Conservation (phyloP, 164 flowering plant species). For the Aristolochia fimbriata region DNA sequence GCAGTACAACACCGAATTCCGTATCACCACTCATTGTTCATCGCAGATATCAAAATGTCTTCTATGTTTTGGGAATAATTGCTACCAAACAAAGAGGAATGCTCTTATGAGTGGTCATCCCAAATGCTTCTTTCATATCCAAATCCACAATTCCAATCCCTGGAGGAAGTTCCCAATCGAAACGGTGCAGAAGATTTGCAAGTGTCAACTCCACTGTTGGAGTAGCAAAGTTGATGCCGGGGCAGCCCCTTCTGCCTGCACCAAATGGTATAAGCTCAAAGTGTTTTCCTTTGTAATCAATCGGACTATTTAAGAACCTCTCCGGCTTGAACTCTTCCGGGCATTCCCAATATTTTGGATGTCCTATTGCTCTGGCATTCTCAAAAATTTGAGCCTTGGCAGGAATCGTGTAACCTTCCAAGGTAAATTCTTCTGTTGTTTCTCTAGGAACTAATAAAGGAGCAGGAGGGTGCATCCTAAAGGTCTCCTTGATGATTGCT, state of each 20-base stretch:
- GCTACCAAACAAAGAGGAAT: conserved; percentile 5
- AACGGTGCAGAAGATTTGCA: conserved; percentile 5
- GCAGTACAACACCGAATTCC: no score
- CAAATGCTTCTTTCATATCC: no score
- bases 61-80: no score
- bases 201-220: conserved; percentile 1
- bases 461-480: background rate
- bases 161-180: no score
- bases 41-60: no score
- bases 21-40: no score
- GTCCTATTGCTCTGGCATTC: background rate
- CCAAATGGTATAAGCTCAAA: conserved; percentile 3
- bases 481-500: background rate
- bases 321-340: conserved; percentile 7
- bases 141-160: no score
- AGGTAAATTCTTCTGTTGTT: background rate
- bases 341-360: background rate
- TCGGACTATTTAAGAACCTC: background rate
- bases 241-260: no score
- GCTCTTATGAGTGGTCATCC: no score
- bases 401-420: conserved; percentile 1
- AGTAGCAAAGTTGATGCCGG: background rate
- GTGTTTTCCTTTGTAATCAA: conserved; percentile 5
- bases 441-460: conserved; percentile 3
- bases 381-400: background rate